Evolutionary conservation across 2,329 filamentous ascomycete species (phyloP).

Genomic region (Rhexocercosporidium sp.): DNA sequence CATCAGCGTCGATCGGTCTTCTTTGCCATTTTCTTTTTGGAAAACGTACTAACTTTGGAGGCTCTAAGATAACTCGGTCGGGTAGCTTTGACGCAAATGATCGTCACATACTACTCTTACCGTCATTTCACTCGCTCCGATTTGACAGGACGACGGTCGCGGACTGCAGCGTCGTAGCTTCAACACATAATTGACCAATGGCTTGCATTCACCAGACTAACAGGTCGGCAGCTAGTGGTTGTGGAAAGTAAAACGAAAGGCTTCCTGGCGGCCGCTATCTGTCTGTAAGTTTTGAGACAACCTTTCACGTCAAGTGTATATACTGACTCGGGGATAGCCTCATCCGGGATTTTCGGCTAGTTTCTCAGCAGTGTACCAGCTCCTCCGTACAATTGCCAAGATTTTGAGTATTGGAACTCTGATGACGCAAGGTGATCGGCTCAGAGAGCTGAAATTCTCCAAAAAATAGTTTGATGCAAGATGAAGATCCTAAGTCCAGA

Average conservation of each 20-base stretch:
- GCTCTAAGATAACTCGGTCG: background rate
- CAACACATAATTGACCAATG: background rate
- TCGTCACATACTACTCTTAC: background rate
- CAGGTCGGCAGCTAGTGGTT: background rate
- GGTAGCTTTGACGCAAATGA: background rate
- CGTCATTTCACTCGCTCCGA: background rate
- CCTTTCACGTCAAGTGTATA: background rate
- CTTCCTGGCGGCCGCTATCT: background rate
- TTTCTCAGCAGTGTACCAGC: background rate
- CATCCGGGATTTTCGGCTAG: background rate
- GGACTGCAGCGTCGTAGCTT: background rate
- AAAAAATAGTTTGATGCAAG: background rate
- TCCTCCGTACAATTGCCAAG: background rate
- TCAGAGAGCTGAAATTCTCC: background rate
- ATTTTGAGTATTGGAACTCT: background rate
- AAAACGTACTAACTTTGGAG: background rate
- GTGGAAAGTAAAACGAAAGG: background rate
- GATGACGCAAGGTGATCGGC: background rate
- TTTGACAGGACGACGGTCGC: slow-evolving; percentile 1
- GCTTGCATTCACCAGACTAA: background rate
- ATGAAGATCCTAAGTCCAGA: background rate
- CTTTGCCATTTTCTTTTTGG: background rate
- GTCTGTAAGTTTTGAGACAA: background rate
- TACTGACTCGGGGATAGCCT: slow-evolving; percentile 8
- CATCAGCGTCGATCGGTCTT: background rate